These are phyloP conservation scores for Balamuthia mandrillaris DNA, from an alignment of 208 protist genomes.

Conservation along the genomic window DNA sequence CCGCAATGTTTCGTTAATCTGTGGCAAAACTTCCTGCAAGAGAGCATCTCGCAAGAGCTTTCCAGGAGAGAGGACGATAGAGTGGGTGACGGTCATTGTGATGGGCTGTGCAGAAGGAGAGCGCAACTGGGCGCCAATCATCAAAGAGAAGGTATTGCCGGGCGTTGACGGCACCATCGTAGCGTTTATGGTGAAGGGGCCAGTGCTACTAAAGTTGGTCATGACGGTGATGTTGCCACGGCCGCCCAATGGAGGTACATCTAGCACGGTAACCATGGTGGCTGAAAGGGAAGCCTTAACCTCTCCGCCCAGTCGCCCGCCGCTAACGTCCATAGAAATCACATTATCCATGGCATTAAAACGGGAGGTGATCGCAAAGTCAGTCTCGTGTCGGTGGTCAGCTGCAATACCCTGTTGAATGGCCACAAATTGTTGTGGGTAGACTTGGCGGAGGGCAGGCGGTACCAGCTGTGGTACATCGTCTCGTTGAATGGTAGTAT, in stretches of 20 bases:
- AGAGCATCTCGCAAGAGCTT: constrained; percentile 14
- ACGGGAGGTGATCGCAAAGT: background rate
- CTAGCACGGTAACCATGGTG: background rate
- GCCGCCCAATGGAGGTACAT: background rate
- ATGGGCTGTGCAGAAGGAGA: background rate
- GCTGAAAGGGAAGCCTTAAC: background rate
- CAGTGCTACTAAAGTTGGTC: background rate
- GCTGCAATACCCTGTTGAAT: background rate
- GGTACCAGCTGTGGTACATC: background rate
- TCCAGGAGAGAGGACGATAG: background rate
- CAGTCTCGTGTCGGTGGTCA: background rate
- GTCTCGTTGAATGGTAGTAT: background rate
- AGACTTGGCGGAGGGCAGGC: background rate
- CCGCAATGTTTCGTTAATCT: background rate
- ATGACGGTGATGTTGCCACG: constrained; percentile 18
- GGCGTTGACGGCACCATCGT: background rate
- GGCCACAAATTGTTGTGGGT: background rate
- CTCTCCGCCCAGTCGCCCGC: background rate
- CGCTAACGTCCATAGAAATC: background rate
- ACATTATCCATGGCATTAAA: background rate
- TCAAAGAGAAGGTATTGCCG: background rate
- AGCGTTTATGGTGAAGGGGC: background rate
- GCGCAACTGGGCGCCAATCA: background rate
- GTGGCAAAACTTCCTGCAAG: background rate
- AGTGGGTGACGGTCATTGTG: background rate